Base-by-base conservation (phyloP, 257 asterid species). In the Rubia yunnanensis region DNA sequence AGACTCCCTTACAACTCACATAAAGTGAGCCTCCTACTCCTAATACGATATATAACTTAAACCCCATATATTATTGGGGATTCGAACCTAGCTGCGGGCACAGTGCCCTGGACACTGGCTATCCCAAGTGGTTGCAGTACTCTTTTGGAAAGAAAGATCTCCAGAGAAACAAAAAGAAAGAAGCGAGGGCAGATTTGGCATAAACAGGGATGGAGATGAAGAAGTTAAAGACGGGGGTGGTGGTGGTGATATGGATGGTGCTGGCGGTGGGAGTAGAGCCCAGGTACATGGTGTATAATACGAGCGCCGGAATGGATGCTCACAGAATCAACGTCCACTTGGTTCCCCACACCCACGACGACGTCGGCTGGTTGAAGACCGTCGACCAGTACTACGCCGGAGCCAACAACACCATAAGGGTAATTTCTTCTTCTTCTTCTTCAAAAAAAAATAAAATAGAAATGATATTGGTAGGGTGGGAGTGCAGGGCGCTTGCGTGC, bases 341-440 rank as follows among this genome's bases (percentile, higher is more conserved):
- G 77, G 95, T 87, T 24, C 89, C 95, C 65, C 95, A 87, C 86
- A 69, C 92, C 32, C 95, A 87, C 76, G 92, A 87, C 70, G 95
- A 87, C 70, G 95, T 87, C 67, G 95, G 95, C 44, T 87, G 95
- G 95, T 76, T 87, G 73, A 87, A 87, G 77, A 83, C 95, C 70
- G 84, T 87, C 69, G 95, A 87, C 80, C 92, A 87, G 89, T 87
- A 87, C 81, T 87, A 79, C 71, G 82, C 66, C 62, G 95, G 95
- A 32, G 78, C 92, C 38, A 87, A 87, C 82, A 85, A 85, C 64
- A 74, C 95, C 26, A 87, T 87, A 73, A 86, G 88, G 74, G 92
- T 85, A 36, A 17, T 9, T 30, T 3, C 10, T 46, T 8, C 31
- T 15, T 30, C 0, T 46, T 46, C 4, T 18, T 46, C n/a, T n/a